These are phyloP conservation scores for Brassica carinata DNA, from an alignment of 345 rosid species.

Conservation along the genomic window DNA sequence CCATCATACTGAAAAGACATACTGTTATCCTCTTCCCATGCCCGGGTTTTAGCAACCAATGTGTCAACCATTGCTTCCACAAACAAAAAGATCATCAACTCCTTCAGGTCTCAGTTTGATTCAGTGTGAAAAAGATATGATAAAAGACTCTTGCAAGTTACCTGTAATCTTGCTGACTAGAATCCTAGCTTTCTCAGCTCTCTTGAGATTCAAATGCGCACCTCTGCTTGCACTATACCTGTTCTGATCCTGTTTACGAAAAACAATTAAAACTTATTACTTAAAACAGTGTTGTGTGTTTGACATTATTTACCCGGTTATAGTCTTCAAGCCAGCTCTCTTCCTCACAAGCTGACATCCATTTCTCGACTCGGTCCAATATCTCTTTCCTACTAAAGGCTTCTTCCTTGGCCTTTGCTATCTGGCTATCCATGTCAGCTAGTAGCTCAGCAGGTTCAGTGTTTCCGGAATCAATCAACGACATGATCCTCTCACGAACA, in stretches of 20 bases:
- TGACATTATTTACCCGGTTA: slow-evolving; percentile 55
- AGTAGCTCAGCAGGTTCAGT: slow-evolving; percentile 86
- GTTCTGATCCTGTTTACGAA: slow-evolving; percentile 80
- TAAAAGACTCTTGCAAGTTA: slow-evolving; percentile 27
- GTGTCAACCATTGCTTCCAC: slow-evolving; percentile 78
- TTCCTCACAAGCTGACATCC: slow-evolving; percentile 99
- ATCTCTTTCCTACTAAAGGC: slow-evolving; percentile 91
- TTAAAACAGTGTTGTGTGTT: background rate
- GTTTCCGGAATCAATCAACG: slow-evolving; percentile 74
- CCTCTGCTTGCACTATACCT: slow-evolving; percentile 97
- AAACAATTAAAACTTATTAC: background rate
- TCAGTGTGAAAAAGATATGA: background rate
- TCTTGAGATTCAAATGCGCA: slow-evolving; percentile 97
- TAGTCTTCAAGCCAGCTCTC: slow-evolving; percentile 99
- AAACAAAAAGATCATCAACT: slow-evolving; percentile 12
- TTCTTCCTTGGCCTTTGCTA: slow-evolving; percentile 84
- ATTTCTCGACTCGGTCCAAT: slow-evolving; percentile 93
- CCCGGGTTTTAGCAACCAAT: slow-evolving; percentile 76
- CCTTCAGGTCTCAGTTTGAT: background rate
- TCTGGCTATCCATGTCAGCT: slow-evolving; percentile 91
- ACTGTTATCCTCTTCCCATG: slow-evolving; percentile 85
- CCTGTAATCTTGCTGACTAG: slow-evolving; percentile 95
- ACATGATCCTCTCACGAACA: slow-evolving; percentile 84
- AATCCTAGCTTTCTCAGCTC: slow-evolving; percentile 89
- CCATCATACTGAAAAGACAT: slow-evolving; percentile 80